Evolutionary conservation across 176 grass and related monocot species (phyloP).

Genomic region (Saccharum spontaneum): DNA sequence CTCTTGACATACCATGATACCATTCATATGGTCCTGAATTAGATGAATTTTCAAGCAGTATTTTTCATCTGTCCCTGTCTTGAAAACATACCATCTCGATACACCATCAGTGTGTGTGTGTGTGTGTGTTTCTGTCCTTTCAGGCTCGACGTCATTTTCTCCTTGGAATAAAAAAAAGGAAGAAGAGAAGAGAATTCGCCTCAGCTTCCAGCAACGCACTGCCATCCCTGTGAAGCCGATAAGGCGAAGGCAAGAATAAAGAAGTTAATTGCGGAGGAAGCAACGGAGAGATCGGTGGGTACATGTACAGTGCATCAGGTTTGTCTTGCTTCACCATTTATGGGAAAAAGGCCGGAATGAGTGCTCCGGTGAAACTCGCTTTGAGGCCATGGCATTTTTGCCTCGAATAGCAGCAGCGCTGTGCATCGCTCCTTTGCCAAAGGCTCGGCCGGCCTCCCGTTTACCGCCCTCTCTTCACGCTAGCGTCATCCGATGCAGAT

Average conservation of each 20-base stretch:
- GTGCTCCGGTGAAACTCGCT: conserved; percentile 82
- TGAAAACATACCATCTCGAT: neutral
- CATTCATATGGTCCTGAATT: neutral
- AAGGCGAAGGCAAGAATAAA: conserved; percentile 90
- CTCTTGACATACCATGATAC: neutral
- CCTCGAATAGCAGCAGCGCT: conserved; percentile 39
- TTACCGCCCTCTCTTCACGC: conserved; percentile 45
- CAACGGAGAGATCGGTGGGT: conserved; percentile 47
- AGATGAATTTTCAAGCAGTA: neutral
- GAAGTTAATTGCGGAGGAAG: conserved; percentile 86
- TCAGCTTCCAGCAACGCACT: conserved; percentile 13
- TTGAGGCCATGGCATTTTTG: conserved; percentile 55
- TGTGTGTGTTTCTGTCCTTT: conserved; percentile 20
- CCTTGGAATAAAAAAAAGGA: neutral
- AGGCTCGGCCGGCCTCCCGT: conserved; percentile 21
- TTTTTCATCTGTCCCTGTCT: neutral
- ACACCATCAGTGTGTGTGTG: neutral
- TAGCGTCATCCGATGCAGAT: conserved; percentile 14
- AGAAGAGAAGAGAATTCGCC: conserved; percentile 1
- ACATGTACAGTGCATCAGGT: conserved; percentile 51
- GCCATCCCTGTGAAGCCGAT: conserved; percentile 24
- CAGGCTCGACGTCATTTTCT: conserved; percentile 35
- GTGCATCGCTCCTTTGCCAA: conserved; percentile 60
- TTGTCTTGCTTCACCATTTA: conserved; percentile 50
- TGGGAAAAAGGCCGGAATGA: conserved; percentile 67